These are phyloP conservation scores for Globisporangium acanthophoron DNA, from an alignment of 352 stramenopile species.

Conservation along the genomic window DNA sequence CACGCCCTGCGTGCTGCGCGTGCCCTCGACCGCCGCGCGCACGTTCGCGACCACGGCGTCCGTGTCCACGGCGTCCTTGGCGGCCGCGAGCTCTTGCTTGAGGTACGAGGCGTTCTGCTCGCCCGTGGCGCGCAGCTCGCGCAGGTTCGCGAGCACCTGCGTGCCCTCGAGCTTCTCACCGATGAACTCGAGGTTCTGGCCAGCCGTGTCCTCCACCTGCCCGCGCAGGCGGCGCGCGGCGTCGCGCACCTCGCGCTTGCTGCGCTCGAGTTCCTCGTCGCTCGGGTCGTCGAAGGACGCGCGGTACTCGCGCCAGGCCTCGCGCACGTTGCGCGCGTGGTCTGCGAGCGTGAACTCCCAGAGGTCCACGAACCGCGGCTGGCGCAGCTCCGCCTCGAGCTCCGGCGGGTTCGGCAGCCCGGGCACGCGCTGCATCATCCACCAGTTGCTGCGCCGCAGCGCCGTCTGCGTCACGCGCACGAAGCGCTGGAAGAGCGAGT, in stretches of 20 bases:
- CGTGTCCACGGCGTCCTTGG: conserved; percentile 54
- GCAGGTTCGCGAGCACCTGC: conserved; percentile 51
- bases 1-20: conserved; percentile 65
- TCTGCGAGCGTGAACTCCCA: conserved; percentile 76
- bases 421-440: conserved; percentile 47
- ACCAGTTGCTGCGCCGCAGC: conserved; percentile 41
- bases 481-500: conserved; percentile 74
- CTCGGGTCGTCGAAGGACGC: conserved; percentile 44
- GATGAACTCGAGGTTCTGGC: conserved; percentile 52
- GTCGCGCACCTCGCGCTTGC: conserved; percentile 56
- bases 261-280: conserved; percentile 55
- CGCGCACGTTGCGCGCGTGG: conserved; percentile 47
- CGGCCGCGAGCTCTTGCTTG: conserved; percentile 42
- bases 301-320: conserved; percentile 76
- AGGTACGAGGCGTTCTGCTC: conserved; percentile 54
- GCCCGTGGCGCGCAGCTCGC: conserved; percentile 38
- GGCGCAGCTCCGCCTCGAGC: conserved; percentile 28
- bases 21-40: conserved; percentile 47
- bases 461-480: conserved; percentile 71
- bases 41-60: conserved; percentile 55
- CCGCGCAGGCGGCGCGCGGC: conserved; percentile 37
- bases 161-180: conserved; percentile 66
- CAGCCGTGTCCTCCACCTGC: conserved; percentile 48
- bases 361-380: conserved; percentile 61
- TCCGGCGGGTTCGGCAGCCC: conserved; percentile 73